These are phyloP conservation scores for Nakaseomyces delphensis DNA, from an alignment of 1,139 yeast genomes.

Conservation along the genomic window DNA sequence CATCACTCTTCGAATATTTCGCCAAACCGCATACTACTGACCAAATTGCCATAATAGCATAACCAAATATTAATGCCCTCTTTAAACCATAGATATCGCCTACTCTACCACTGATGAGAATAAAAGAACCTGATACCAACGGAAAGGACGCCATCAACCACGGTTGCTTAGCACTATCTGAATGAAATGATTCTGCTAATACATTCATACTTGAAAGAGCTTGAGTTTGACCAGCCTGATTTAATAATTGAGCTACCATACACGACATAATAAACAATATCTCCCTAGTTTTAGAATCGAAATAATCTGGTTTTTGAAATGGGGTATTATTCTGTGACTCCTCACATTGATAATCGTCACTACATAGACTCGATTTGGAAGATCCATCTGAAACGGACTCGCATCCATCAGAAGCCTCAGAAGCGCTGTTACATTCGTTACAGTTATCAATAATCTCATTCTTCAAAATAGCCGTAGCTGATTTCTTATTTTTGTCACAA, in stretches of 20 bases:
- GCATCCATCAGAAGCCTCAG: constrained; percentile 4
- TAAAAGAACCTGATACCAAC: constrained; percentile 47
- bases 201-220: constrained; percentile 31
- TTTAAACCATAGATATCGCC: constrained; percentile 50
- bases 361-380: background rate
- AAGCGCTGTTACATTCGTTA: constrained; percentile 1
- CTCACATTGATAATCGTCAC: constrained; percentile 1
- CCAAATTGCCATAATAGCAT: constrained; percentile 40
- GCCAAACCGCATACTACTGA: constrained; percentile 42
- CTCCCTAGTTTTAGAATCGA: constrained; percentile 25
- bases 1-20: constrained; percentile 36
- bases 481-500: background rate
- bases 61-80: constrained; percentile 37
- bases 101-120: constrained; percentile 42
- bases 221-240: constrained; percentile 31
- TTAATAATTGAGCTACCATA: constrained; percentile 35
- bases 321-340: constrained; percentile 5
- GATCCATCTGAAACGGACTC: background rate
- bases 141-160: constrained; percentile 57
- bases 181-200: constrained; percentile 23
- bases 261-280: constrained; percentile 31
- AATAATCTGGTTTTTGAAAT: constrained; percentile 16
- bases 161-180: constrained; percentile 31
- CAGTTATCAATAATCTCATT: constrained; percentile 1
- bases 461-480: background rate